Conservation (phyloP, 306 rosid species). For the Phaseolus lunatus region DNA sequence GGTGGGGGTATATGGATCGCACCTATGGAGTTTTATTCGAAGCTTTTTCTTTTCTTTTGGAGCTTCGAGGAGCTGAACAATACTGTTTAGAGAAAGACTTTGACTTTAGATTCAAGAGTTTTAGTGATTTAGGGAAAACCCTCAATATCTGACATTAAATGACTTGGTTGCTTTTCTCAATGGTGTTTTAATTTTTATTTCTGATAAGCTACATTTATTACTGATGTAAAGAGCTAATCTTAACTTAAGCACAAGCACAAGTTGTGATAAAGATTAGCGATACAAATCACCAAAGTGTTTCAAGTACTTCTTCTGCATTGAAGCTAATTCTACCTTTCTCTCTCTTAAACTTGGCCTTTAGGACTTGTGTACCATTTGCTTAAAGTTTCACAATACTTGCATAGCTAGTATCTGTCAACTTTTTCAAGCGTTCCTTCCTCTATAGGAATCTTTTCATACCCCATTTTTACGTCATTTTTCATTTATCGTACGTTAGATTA, state of each 20-base stretch:
- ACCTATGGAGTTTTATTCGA: slow-evolving; percentile 19
- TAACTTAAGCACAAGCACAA: not conserved
- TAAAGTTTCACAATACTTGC: not conserved
- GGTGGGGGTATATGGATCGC: not conserved
- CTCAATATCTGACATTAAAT: not conserved
- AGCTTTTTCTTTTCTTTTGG: not conserved
- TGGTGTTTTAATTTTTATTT: not conserved
- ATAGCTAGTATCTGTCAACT: not conserved
- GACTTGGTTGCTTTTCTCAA: not conserved
- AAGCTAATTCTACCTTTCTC: not conserved
- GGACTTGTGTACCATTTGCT: slow-evolving; percentile 1
- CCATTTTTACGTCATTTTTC: not conserved
- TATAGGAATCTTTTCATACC: not conserved
- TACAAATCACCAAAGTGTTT: not conserved
- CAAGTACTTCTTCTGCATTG: not conserved
- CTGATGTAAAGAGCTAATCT: not conserved
- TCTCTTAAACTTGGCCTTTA: not conserved
- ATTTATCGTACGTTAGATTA: not conserved
- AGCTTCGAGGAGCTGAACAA: not conserved
- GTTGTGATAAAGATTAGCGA: not conserved
- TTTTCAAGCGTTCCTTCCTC: not conserved
- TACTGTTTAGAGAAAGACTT: not conserved
- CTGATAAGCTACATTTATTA: not conserved
- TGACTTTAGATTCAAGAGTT: not conserved
- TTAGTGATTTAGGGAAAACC: not conserved